A percentile compares a stretch with the other conserved stretches of the same genome.
Evolutionary conservation across 768 basidiomycete species (phyloP).

Genomic region (Calvatia gigantea): DNA sequence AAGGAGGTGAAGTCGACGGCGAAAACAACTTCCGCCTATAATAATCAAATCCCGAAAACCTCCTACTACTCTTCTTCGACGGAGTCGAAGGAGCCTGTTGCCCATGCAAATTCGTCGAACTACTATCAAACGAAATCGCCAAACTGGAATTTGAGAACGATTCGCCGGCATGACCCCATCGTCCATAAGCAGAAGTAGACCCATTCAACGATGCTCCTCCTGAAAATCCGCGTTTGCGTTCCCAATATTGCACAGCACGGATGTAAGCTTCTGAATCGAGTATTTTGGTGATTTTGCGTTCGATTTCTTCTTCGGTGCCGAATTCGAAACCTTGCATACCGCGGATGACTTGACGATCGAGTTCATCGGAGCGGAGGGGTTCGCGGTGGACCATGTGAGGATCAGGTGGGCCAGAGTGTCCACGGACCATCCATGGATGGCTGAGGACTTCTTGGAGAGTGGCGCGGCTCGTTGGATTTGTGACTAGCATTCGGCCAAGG

Average conservation of each 20-base stretch:
- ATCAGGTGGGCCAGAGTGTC: constrained; percentile 76
- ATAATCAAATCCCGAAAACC: constrained; percentile 96
- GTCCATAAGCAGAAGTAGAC: constrained; percentile 32
- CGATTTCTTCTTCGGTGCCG: constrained; percentile 84
- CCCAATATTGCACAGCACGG: constrained; percentile 74
- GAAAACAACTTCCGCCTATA: constrained; percentile 88
- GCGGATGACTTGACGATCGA: constrained; percentile 81
- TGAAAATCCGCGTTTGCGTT: constrained; percentile 53
- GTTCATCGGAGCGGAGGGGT: constrained; percentile 83
- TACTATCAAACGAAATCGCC: constrained; percentile 59
- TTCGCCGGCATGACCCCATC: constrained; percentile 35
- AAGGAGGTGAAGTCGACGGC: constrained; percentile 46
- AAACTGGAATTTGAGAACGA: constrained; percentile 68
- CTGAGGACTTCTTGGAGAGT: constrained; percentile 78
- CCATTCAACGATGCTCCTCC: constrained; percentile 30
- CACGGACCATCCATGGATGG: constrained; percentile 92
- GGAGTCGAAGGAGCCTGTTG: constrained; percentile 33
- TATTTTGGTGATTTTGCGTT: constrained; percentile 64
- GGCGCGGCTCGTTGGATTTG: constrained; percentile 83
- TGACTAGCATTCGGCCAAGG: constrained; percentile 93
- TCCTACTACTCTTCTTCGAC: constrained; percentile 67
- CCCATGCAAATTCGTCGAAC: constrained; percentile 26
- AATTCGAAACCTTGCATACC: constrained; percentile 98
- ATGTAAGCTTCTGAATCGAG: constrained; percentile 77
- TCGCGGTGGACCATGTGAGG: constrained; percentile 86